phyloP scores from a whole-genome alignment of 805 yeast species.

The Jamesozyma rosinii region DNA sequence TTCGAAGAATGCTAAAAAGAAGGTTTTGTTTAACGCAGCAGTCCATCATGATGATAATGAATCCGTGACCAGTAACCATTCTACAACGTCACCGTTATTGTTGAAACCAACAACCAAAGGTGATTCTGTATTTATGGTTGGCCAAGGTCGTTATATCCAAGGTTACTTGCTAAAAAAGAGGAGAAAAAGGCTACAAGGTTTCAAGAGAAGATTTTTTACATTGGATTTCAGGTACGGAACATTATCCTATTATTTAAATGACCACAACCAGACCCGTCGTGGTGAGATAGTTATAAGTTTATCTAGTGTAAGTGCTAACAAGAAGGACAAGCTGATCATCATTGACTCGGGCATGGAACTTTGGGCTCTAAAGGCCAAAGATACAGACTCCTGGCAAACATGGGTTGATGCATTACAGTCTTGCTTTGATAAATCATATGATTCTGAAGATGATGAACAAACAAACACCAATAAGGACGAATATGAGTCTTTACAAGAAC shows the following conservation, averaged over 20 bases:
- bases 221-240: slow-evolving; percentile 77
- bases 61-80: slow-evolving; percentile 9
- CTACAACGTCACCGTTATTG: slow-evolving; percentile 10
- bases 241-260: slow-evolving; percentile 68
- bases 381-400: slow-evolving; percentile 53
- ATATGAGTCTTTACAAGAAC: not conserved
- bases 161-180: slow-evolving; percentile 73
- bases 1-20: slow-evolving; percentile 76
- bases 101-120: slow-evolving; percentile 10
- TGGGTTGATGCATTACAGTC: slow-evolving; percentile 77
- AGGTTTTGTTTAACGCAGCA: slow-evolving; percentile 56
- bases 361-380: slow-evolving; percentile 75
- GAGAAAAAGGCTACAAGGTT: slow-evolving; percentile 79
- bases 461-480: not conserved
- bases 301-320: slow-evolving; percentile 74
- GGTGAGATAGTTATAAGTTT: slow-evolving; percentile 86
- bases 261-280: slow-evolving; percentile 56
- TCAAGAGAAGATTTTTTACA: slow-evolving; percentile 73
- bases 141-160: slow-evolving; percentile 60
- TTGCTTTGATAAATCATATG: slow-evolving; percentile 20
- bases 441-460: not conserved
- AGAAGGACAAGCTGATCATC: slow-evolving; percentile 55
- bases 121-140: slow-evolving; percentile 17
- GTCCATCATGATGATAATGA: slow-evolving; percentile 20
- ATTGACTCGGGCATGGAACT: slow-evolving; percentile 93